phyloP scores from a whole-genome alignment of 495 filamentous ascomycete genomes.

The Amorphotheca resinae region DNA sequence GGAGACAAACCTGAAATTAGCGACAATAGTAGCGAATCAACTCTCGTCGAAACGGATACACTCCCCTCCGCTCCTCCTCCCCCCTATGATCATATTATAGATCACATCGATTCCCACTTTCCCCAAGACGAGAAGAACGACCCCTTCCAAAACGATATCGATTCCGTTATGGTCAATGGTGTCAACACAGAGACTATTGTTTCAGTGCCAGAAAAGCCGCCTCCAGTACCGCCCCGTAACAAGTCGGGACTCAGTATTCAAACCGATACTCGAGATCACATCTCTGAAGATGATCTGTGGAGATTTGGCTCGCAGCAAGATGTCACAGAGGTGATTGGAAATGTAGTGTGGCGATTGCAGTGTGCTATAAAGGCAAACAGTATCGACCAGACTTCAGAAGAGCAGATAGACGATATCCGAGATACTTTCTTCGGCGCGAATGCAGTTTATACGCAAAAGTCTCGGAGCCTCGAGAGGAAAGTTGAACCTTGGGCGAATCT shows the following conservation, averaged over 20 bases:
- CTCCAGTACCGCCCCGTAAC: constrained; percentile 27
- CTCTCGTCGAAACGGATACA: constrained; percentile 21
- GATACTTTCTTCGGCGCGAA: constrained; percentile 33
- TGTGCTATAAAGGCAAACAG: constrained; percentile 63
- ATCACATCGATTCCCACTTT: not conserved
- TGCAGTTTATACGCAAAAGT: constrained; percentile 15
- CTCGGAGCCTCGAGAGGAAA: constrained; percentile 11
- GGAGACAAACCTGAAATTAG: constrained; percentile 2
- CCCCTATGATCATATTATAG: not conserved
- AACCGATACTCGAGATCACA: constrained; percentile 8
- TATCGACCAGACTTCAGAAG: constrained; percentile 44
- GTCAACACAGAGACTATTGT: not conserved
- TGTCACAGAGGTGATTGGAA: constrained; percentile 88
- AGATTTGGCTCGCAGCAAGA: constrained; percentile 69
- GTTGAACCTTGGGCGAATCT: constrained; percentile 21
- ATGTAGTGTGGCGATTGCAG: constrained; percentile 78
- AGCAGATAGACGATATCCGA: constrained; percentile 71
- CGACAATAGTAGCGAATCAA: constrained; percentile 19
- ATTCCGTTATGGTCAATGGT: constrained; percentile 13
- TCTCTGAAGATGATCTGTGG: constrained; percentile 34
- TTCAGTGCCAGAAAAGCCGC: constrained; percentile 23
- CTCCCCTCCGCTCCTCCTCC: not conserved
- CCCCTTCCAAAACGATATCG: not conserved
- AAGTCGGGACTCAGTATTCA: constrained; percentile 18
- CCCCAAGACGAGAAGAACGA: not conserved